Conservation (phyloP, 2,329 filamentous ascomycete genomes). For the Xenoacremonium recifei region DNA sequence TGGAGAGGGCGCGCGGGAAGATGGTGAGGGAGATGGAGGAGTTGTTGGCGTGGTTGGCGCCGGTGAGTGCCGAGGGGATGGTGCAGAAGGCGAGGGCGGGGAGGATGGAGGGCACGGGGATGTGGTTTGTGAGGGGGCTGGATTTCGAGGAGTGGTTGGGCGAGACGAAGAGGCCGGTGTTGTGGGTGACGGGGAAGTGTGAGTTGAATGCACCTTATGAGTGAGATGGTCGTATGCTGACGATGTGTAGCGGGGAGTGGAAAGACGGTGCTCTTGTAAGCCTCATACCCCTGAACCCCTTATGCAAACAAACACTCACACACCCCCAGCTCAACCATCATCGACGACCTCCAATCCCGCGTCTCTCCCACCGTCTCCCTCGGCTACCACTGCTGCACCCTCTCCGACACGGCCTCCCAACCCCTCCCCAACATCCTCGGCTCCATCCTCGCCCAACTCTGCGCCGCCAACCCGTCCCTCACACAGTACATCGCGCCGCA, state of each 20-base stretch:
- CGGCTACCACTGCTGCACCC: conserved; percentile 24
- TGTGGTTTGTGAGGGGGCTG: conserved; percentile 16
- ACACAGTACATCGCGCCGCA: conserved; percentile 16
- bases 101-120: conserved; percentile 18
- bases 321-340: conserved; percentile 18
- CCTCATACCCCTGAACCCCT: neutral
- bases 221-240: too few relatives aligned
- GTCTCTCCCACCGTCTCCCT: conserved; percentile 10
- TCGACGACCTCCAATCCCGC: conserved; percentile 15
- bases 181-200: conserved; percentile 25
- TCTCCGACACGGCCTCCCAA: conserved; percentile 24
- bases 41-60: conserved; percentile 18
- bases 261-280: conserved; percentile 28
- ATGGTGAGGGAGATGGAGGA: conserved; percentile 15
- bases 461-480: conserved; percentile 8
- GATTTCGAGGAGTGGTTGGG: conserved; percentile 15
- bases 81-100: conserved; percentile 8
- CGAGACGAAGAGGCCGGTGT: conserved; percentile 12
- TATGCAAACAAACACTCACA: neutral
- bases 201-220: conserved; percentile 4
- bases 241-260: conserved; percentile 22
- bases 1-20: conserved; percentile 10
- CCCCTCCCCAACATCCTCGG: conserved; percentile 26
- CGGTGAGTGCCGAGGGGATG: conserved; percentile 15
- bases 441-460: conserved; percentile 25